Conservation (phyloP, 768 basidiomycete genomes). For the Lenzites betulinus region DNA sequence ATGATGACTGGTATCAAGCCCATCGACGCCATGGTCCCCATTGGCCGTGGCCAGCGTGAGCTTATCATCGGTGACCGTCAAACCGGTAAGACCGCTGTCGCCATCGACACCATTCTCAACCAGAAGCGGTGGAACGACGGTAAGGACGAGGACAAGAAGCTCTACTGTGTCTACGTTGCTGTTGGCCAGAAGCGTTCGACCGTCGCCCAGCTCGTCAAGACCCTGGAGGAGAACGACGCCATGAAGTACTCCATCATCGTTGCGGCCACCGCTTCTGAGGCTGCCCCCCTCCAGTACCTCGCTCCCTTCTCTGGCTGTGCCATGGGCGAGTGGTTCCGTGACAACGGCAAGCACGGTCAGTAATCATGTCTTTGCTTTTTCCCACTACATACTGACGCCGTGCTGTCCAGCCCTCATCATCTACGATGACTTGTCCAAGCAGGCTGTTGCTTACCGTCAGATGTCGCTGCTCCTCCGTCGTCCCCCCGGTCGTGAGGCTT, state of each 20-base stretch:
- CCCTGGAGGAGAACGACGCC: slow-evolving; percentile 99
- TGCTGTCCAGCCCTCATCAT: slow-evolving; percentile 84
- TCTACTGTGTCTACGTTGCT: slow-evolving; percentile 99
- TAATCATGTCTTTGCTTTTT: not conserved
- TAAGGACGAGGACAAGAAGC: slow-evolving; percentile 94
- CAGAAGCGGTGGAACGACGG: slow-evolving; percentile 99
- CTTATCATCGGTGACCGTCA: slow-evolving; percentile 99
- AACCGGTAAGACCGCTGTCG: slow-evolving; percentile 99
- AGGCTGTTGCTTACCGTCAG: slow-evolving; percentile 99
- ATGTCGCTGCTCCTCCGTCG: slow-evolving; percentile 99
- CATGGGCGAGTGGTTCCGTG: slow-evolving; percentile 99
- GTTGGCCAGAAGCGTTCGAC: slow-evolving; percentile 99
- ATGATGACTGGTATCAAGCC: slow-evolving; percentile 99
- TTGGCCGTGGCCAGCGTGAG: slow-evolving; percentile 99
- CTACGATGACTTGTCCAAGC: slow-evolving; percentile 99
- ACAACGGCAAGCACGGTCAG: slow-evolving; percentile 98
- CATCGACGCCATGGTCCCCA: slow-evolving; percentile 99
- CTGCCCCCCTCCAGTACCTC: slow-evolving; percentile 98
- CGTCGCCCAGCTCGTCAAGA: slow-evolving; percentile 98
- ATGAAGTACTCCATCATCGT: slow-evolving; percentile 99
- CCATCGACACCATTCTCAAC: slow-evolving; percentile 99
- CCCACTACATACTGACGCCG: too few species aligned
- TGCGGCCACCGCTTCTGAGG: slow-evolving; percentile 98
- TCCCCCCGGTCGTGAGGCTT: slow-evolving; percentile 99
- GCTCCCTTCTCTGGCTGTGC: slow-evolving; percentile 99